These are phyloP conservation scores for Mycocalia duriaeana DNA, from an alignment of 1,284 basidiomycete species.

Conservation along the genomic window DNA sequence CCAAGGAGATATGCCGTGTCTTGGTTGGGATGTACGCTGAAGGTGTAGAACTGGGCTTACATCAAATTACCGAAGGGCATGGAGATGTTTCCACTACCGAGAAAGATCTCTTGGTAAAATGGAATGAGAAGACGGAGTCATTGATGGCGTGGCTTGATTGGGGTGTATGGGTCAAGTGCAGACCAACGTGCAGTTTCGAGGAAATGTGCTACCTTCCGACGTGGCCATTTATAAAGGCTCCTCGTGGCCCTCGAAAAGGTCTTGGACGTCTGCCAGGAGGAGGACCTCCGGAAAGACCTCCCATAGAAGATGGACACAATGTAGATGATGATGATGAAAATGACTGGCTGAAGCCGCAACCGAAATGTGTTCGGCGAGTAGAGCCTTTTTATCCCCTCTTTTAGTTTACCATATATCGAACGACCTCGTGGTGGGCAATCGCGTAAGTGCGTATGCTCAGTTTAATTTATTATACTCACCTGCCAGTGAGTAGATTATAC, in stretches of 20 bases:
- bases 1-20: conserved; percentile 42
- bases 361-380: conserved; percentile 14
- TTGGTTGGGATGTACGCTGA: conserved; percentile 39
- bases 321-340: conserved; percentile 5
- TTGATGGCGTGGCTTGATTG: conserved; percentile 44
- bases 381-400: background rate
- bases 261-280: background rate
- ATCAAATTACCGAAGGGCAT: conserved; percentile 7
- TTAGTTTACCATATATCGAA: too few species aligned
- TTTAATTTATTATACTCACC: too few species aligned
- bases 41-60: conserved; percentile 29
- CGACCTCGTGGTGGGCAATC: too few species aligned
- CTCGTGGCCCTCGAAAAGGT: background rate
- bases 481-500: too few species aligned
- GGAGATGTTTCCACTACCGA: background rate
- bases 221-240: conserved; percentile 37
- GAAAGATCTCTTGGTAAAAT: conserved; percentile 9
- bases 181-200: conserved; percentile 36
- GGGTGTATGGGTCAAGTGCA: conserved; percentile 40
- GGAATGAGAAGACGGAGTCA: conserved; percentile 26
- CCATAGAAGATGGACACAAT: background rate
- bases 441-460: too few species aligned
- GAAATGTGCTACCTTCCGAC: conserved; percentile 44
- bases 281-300: background rate
- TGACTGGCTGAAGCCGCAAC: conserved; percentile 14